Evolutionary conservation across 2,329 filamentous ascomycete species (phyloP), one percentile per base, ranked within the genome.

Genomic region (Penicillium corylophilum): DNA sequence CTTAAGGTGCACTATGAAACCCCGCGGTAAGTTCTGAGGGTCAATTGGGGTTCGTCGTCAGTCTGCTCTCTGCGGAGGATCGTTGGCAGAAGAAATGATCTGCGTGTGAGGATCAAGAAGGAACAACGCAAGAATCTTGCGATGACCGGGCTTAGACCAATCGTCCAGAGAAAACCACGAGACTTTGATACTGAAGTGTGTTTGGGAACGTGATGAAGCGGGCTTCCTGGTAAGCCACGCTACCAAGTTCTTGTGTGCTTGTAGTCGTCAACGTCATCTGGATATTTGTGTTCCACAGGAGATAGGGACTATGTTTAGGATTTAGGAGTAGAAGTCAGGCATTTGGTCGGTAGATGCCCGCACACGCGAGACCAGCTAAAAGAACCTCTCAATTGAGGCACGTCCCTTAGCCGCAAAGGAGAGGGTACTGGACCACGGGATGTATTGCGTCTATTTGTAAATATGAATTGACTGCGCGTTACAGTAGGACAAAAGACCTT

Each of bases 71-170:
- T 82, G 79, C 2, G 78, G 78, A 1, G 79, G 78, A 0, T 82
- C 72, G 50, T 82, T 79, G 0, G 73, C 72, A 0, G 77, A 80
- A 2, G 71, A 83, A 9, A 81, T 71, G 44, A 86, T 73, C 6
- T 75, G 74, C 5, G 69, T 60, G 26, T 76, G 61, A 0, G 83
- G 83, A 56, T 86, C 82, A 0, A 86, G 77, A 2, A 87, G 73
- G 63, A 79, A 86, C 35, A 86, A 71, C 0, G 79, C 79, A 0
- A 86, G 67, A 48, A 85, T 79, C 56, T 80, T 79, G 13, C 79
- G 71, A 60, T 85, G 79, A 2, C 83, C 83, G 0, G 79, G 77
- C 50, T 75, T 77, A 0, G 75, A 77, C 0, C 61, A 61, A 54
- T 87, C 79, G 24, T 62, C 61, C 9, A 84, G 72, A 13, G 68